Base-by-base conservation (phyloP, 805 yeast species). In the Hanseniaspora occidentalis region DNA sequence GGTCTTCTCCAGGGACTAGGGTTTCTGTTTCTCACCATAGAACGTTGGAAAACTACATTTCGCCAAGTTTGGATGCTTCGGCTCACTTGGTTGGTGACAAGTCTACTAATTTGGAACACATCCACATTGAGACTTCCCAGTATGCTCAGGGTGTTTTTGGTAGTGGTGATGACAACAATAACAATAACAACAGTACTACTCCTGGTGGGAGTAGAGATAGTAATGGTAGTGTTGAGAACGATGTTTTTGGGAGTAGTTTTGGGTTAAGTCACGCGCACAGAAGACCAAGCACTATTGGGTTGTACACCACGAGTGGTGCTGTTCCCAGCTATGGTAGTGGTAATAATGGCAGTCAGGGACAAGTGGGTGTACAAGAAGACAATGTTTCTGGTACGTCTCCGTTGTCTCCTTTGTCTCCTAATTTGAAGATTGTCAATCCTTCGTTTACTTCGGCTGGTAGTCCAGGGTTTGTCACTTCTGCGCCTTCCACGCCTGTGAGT, bases 51-150 rank as follows among this genome's bases (percentile, higher is more conserved):
- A 82, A 85, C 57, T 73, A 61, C 48, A 82, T 84, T 17, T 82
- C 94, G 2, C 88, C 95, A 1, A 84, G 84, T 6, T 64, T 84
- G 49, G 94, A 84, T 50, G 84, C 94, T 7, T 73, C 92, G 4
- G 70, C 77, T 16, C 74, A 79, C 44, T 64, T 82, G 27, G 67
- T 77, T 34, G 71, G 77, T 11, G 77, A 76, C 50, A 51, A 61
- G 9, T 60, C 65, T 35, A 65, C 80, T 4, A 73, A 79, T 50
- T 69, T 85, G 44, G 79, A 81, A 47, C 69, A 72, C 41, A 76
- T 83, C 11, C 88, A 82, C 44, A 73, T 84, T 60, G 75, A 84
- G 14, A 77, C 77, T 50, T 64, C 11, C 11, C 29, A 35, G 14
- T 36, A 38, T 19, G 39, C 39, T 24, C 20, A 29, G 11, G 29